phyloP scores from a whole-genome alignment of 225 moss, liverwort and hornwort species.

The Polytrichum commune region DNA sequence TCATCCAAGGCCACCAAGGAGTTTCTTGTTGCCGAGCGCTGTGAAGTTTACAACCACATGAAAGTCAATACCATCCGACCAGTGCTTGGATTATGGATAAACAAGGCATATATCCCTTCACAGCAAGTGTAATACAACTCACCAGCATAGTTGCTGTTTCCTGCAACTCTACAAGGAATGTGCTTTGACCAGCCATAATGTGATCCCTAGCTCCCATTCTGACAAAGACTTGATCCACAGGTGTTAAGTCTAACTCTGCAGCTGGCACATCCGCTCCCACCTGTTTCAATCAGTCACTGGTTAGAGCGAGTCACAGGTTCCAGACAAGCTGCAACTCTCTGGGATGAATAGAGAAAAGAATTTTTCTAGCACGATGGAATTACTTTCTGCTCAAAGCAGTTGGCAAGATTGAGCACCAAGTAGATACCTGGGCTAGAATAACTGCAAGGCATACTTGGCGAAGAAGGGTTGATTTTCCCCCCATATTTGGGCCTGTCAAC shows the following conservation, averaged over 20 bases:
- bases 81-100: neutral
- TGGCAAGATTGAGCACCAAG: neutral
- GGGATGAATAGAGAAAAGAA: no score
- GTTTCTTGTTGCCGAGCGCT: slow-evolving; percentile 83
- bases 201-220: slow-evolving; percentile 98
- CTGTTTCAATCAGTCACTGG: slow-evolving; percentile 35
- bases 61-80: neutral
- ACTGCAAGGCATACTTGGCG: slow-evolving; percentile 95
- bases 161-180: slow-evolving; percentile 95
- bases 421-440: slow-evolving; percentile 81
- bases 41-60: slow-evolving; percentile 23
- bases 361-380: neutral
- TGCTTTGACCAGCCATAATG: slow-evolving; percentile 99
- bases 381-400: no score
- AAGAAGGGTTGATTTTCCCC: slow-evolving; percentile 98
- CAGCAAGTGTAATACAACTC: slow-evolving; percentile 10
- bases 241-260: slow-evolving; percentile 60
- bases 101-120: neutral
- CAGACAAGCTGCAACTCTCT: neutral
- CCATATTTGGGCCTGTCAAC: slow-evolving; percentile 98
- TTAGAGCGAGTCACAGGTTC: neutral
- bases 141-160: slow-evolving; percentile 99
- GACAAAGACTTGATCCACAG: slow-evolving; percentile 90
- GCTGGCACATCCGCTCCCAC: slow-evolving; percentile 97
- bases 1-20: slow-evolving; percentile 97